These are phyloP conservation scores for Nothophaeocryptopus gaeumannii DNA, from an alignment of 2,329 filamentous ascomycete species.

Conservation along the genomic window DNA sequence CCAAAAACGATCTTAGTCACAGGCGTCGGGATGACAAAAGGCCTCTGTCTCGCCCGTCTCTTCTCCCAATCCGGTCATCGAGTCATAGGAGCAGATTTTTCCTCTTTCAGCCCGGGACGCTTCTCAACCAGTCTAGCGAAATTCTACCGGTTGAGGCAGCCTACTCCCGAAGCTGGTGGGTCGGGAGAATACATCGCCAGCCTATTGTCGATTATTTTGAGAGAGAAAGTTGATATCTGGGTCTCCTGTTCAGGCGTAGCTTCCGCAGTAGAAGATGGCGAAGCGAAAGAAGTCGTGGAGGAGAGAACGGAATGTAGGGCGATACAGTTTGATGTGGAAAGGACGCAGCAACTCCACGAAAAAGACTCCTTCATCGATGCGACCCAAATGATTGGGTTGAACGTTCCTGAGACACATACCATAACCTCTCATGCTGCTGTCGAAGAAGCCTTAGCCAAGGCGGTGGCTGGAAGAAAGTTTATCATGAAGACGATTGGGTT, in stretches of 20 bases:
- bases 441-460: slow-evolving; percentile 5
- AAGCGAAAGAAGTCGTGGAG: slow-evolving; percentile 62
- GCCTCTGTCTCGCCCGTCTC: slow-evolving; percentile 62
- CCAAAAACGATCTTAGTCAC: slow-evolving; percentile 65
- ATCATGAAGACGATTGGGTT: slow-evolving; percentile 66
- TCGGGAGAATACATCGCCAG: slow-evolving; percentile 53
- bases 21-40: slow-evolving; percentile 70
- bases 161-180: slow-evolving; percentile 31
- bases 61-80: slow-evolving; percentile 63
- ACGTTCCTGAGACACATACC: slow-evolving; percentile 43
- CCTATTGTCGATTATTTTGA: slow-evolving; percentile 57
- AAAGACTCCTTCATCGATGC: slow-evolving; percentile 65
- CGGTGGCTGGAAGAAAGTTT: slow-evolving; percentile 47
- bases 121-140: slow-evolving; percentile 56
- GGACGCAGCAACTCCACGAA: slow-evolving; percentile 59
- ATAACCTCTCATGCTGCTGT: slow-evolving; percentile 44
- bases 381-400: slow-evolving; percentile 53
- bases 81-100: slow-evolving; percentile 69
- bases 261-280: slow-evolving; percentile 64
- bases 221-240: slow-evolving; percentile 67
- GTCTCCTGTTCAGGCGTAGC: slow-evolving; percentile 69
- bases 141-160: slow-evolving; percentile 52
- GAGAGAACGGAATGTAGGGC: slow-evolving; percentile 57
- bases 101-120: slow-evolving; percentile 48
- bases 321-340: slow-evolving; percentile 60